These are phyloP conservation scores for Pythium rishiriense DNA, from an alignment of 352 stramenopile genomes.

Conservation along the genomic window DNA sequence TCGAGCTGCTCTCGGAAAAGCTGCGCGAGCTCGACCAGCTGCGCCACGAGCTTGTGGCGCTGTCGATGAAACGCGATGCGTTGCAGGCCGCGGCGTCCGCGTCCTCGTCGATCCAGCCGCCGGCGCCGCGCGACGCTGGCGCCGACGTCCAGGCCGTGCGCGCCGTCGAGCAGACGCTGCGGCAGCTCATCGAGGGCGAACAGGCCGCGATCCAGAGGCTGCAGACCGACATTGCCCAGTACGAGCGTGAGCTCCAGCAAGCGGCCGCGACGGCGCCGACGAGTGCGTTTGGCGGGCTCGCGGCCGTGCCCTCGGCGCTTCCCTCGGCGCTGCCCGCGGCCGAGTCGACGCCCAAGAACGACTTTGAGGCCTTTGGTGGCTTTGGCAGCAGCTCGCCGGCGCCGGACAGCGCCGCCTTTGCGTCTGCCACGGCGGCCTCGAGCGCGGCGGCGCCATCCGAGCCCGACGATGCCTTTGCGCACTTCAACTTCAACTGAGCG, in stretches of 20 bases:
- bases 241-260: slow-evolving; percentile 57
- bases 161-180: slow-evolving; percentile 51
- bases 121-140: slow-evolving; percentile 14
- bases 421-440: not conserved
- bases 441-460: not conserved
- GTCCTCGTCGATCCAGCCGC: not conserved
- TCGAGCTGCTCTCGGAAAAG: slow-evolving; percentile 65
- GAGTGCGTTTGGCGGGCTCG: slow-evolving; percentile 1
- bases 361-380: slow-evolving; percentile 30
- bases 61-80: slow-evolving; percentile 70
- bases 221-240: slow-evolving; percentile 45
- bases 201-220: slow-evolving; percentile 55
- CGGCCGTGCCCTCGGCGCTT: slow-evolving; percentile 1
- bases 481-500: slow-evolving; percentile 29
- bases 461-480: slow-evolving; percentile 10
- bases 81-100: slow-evolving; percentile 35
- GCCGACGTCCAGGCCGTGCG: slow-evolving; percentile 39
- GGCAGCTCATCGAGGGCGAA: slow-evolving; percentile 55
- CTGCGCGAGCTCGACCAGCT: slow-evolving; percentile 72
- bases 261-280: not conserved
- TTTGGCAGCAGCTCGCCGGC: slow-evolving; percentile 31
- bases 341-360: slow-evolving; percentile 27
- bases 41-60: slow-evolving; percentile 63
- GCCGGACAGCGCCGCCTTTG: slow-evolving; percentile 9
- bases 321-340: slow-evolving; percentile 1